These are phyloP conservation scores for Volvariella volvacea DNA, from an alignment of 1,284 basidiomycete species.

Conservation along the genomic window DNA sequence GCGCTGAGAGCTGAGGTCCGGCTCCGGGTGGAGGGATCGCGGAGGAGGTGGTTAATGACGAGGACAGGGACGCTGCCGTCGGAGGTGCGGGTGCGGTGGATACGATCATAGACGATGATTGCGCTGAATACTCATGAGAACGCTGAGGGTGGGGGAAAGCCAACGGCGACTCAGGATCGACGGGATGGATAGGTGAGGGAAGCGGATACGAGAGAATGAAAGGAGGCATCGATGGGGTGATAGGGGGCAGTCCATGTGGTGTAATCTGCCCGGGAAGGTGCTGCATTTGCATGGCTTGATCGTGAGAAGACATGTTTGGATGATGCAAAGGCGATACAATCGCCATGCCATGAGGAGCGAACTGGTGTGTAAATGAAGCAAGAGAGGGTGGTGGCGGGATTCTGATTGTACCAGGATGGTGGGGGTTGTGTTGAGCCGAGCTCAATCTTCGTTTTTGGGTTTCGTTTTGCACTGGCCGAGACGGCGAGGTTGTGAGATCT, in stretches of 20 bases:
- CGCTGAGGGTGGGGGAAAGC: constrained; percentile 1
- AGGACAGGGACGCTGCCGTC: constrained; percentile 2
- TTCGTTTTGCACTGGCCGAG: no score
- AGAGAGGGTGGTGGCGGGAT: constrained; percentile 53
- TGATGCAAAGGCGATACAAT: constrained; percentile 28
- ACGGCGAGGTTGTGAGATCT: no score
- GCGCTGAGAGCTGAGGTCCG: constrained; percentile 10
- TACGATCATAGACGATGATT: constrained; percentile 3
- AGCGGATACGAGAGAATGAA: constrained; percentile 29
- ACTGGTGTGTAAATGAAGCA: constrained; percentile 11
- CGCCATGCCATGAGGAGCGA: constrained; percentile 9
- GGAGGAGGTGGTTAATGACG: constrained; percentile 4
- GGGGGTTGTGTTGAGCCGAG: constrained; percentile 34
- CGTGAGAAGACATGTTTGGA: constrained; percentile 24
- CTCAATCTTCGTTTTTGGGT: no score
- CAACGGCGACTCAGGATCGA: constrained; percentile 7
- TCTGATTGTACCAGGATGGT: constrained; percentile 65
- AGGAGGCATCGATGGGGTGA: constrained; percentile 75
- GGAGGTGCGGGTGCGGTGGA: constrained; percentile 8
- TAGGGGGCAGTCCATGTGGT: constrained; percentile 65
- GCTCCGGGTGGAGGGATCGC: constrained; percentile 4
- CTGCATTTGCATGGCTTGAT: constrained; percentile 16
- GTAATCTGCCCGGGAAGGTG: constrained; percentile 38
- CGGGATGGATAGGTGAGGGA: not conserved
- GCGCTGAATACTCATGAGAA: constrained; percentile 1